A percentile compares a stretch with the other conserved stretches of the same genome.
These are phyloP conservation scores for Plectranthus barbatus DNA, from an alignment of 257 asterid genomes.

Conservation along the genomic window DNA sequence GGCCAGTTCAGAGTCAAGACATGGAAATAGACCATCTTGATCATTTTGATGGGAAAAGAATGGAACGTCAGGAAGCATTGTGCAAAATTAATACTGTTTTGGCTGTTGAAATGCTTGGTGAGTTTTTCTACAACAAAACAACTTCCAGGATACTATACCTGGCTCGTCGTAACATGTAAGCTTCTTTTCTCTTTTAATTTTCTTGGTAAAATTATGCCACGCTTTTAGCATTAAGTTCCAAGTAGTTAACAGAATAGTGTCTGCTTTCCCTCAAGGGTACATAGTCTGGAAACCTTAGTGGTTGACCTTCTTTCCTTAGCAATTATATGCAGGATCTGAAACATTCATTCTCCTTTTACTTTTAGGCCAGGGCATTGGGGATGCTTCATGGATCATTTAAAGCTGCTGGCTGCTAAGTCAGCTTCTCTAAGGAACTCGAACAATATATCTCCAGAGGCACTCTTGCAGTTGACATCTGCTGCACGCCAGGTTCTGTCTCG, in stretches of 20 bases:
- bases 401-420: conserved; percentile 65
- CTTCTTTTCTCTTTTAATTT: conserved; percentile 17
- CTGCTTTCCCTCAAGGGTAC: not conserved
- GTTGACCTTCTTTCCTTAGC: not conserved
- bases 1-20: conserved; percentile 59
- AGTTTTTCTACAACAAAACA: conserved; percentile 53
- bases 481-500: conserved; percentile 50
- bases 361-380: conserved; percentile 77
- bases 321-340: conserved; percentile 17
- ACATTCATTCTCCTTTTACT: conserved; percentile 14
- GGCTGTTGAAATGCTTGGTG: conserved; percentile 85
- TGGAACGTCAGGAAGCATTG: conserved; percentile 57
- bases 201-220: not conserved
- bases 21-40: conserved; percentile 69
- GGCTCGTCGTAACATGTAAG: conserved; percentile 87
- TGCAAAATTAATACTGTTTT: conserved; percentile 58
- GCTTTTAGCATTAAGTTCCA: not conserved
- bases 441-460: conserved; percentile 63
- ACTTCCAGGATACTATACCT: conserved; percentile 68
- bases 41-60: conserved; percentile 47
- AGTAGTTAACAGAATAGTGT: conserved; percentile 4
- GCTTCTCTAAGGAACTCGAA: conserved; percentile 69
- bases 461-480: conserved; percentile 69
- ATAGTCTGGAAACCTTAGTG: not conserved
- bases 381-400: conserved; percentile 55